phyloP scores from a whole-genome alignment of 2,329 filamentous ascomycete species.

The Exophiala phaeomuriformis region DNA sequence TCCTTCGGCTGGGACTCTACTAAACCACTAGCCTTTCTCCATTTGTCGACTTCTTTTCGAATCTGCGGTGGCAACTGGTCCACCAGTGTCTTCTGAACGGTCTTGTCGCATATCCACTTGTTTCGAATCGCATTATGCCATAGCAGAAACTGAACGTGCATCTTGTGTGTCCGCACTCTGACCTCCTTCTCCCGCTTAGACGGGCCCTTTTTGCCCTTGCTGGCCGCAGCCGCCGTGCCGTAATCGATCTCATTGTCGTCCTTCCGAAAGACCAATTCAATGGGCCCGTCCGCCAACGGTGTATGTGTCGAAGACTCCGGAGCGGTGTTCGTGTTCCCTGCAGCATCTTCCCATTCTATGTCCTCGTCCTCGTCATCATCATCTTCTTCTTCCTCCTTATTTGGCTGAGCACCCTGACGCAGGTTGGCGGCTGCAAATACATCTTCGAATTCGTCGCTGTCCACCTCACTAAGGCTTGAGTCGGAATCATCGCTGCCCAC shows the following conservation, averaged over 20 bases:
- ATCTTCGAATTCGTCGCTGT: slow-evolving; percentile 52
- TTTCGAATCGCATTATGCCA: slow-evolving; percentile 87
- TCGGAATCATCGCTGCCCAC: slow-evolving; percentile 29
- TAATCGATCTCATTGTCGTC: slow-evolving; percentile 47
- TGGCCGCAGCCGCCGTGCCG: slow-evolving; percentile 52
- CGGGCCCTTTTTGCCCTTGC: slow-evolving; percentile 69
- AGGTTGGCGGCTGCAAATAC: slow-evolving; percentile 31
- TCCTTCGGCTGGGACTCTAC: slow-evolving; percentile 37
- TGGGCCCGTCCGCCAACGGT: slow-evolving; percentile 52
- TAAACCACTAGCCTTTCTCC: slow-evolving; percentile 62
- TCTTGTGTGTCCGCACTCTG: slow-evolving; percentile 69
- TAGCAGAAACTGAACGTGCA: slow-evolving; percentile 80
- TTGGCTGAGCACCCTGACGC: slow-evolving; percentile 32
- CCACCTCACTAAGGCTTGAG: slow-evolving; percentile 35
- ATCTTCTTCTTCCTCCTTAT: slow-evolving; percentile 59
- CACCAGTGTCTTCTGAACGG: slow-evolving; percentile 67
- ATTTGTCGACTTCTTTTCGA: slow-evolving; percentile 66
- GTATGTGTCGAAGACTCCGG: slow-evolving; percentile 39
- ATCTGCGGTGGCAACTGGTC: slow-evolving; percentile 63
- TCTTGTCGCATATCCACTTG: slow-evolving; percentile 69
- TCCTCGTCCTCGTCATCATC: slow-evolving; percentile 58
- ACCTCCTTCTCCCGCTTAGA: slow-evolving; percentile 77
- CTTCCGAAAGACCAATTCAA: slow-evolving; percentile 64
- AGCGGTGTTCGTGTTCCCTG: slow-evolving; percentile 31
- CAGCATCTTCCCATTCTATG: slow-evolving; percentile 54